Percentiles rank a stretch among this genome's conserved stretches.
phyloP scores from a whole-genome alignment of 495 filamentous ascomycete species.

The Aspergillus wentii region DNA sequence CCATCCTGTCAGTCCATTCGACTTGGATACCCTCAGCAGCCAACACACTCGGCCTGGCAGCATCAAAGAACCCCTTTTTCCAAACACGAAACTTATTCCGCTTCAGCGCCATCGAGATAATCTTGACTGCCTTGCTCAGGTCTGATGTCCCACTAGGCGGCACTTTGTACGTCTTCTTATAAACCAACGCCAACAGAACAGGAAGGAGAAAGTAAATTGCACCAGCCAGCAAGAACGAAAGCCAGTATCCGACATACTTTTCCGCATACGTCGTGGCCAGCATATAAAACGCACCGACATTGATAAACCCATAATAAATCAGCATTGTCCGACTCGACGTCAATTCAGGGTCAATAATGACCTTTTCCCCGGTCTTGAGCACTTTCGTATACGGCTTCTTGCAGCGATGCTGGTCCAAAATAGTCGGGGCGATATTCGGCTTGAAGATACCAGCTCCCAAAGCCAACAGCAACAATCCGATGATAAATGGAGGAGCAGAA shows the following conservation, averaged over 20 bases:
- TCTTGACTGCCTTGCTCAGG: conserved; percentile 49
- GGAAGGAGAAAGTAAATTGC: conserved; percentile 53
- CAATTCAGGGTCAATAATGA: conserved; percentile 34
- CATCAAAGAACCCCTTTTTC: conserved; percentile 56
- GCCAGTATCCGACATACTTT: conserved; percentile 37
- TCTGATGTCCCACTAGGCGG: conserved; percentile 47
- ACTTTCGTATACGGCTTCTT: conserved; percentile 25
- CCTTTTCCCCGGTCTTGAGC: conserved; percentile 32
- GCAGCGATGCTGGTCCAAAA: conserved; percentile 30
- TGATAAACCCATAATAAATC: conserved; percentile 33
- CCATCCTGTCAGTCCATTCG: conserved; percentile 43
- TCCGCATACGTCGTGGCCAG: conserved; percentile 34
- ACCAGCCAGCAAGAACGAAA: conserved; percentile 25
- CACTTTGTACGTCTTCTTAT: conserved; percentile 41
- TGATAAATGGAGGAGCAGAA: conserved; percentile 52
- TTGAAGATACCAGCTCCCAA: conserved; percentile 37
- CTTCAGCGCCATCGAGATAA: conserved; percentile 48
- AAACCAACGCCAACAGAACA: conserved; percentile 42
- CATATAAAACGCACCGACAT: conserved; percentile 34
- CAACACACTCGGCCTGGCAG: conserved; percentile 58
- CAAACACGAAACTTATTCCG: conserved; percentile 54
- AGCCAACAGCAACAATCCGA: conserved; percentile 42
- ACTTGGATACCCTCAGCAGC: conserved; percentile 39
- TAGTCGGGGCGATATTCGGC: conserved; percentile 31
- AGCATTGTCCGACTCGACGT: conserved; percentile 30